phyloP scores from a whole-genome alignment of 2,329 filamentous ascomycete genomes.

The Diaporthe batatas region DNA sequence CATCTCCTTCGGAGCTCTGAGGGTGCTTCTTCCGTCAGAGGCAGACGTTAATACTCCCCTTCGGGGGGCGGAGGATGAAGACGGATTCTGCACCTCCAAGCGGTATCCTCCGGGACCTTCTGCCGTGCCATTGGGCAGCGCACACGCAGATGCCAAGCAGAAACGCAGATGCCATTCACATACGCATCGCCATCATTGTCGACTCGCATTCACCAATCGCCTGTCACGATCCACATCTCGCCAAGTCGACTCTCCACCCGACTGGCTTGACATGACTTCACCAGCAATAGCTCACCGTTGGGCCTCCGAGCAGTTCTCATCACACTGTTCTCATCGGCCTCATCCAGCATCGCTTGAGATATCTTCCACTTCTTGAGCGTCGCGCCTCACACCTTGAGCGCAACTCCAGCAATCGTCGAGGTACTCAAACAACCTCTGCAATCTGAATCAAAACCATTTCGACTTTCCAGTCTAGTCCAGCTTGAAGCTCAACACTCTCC shows the following conservation, averaged over 20 bases:
- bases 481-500: background rate
- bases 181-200: slow-evolving; percentile 18
- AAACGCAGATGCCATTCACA: slow-evolving; percentile 34
- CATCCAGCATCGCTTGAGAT: slow-evolving; percentile 11
- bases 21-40: slow-evolving; percentile 36
- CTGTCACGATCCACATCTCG: background rate
- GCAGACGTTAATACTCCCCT: slow-evolving; percentile 33
- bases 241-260: background rate
- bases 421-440: background rate
- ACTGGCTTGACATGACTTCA: background rate
- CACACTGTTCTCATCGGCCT: background rate
- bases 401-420: slow-evolving; percentile 6
- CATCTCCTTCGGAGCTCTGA: slow-evolving; percentile 13
- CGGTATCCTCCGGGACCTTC: slow-evolving; percentile 39
- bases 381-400: slow-evolving; percentile 4
- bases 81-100: slow-evolving; percentile 40
- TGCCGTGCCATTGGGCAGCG: slow-evolving; percentile 19
- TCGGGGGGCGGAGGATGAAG: slow-evolving; percentile 32
- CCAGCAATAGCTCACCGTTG: background rate
- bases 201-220: slow-evolving; percentile 18
- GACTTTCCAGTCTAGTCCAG: slow-evolving; percentile 8
- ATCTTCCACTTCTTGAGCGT: slow-evolving; percentile 11
- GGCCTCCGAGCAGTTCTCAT: background rate
- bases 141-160: slow-evolving; percentile 33
- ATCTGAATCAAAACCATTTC: background rate